Evolutionary conservation across 1,139 yeast genomes (phyloP).

Genomic region (Kodamaea fungicola): DNA sequence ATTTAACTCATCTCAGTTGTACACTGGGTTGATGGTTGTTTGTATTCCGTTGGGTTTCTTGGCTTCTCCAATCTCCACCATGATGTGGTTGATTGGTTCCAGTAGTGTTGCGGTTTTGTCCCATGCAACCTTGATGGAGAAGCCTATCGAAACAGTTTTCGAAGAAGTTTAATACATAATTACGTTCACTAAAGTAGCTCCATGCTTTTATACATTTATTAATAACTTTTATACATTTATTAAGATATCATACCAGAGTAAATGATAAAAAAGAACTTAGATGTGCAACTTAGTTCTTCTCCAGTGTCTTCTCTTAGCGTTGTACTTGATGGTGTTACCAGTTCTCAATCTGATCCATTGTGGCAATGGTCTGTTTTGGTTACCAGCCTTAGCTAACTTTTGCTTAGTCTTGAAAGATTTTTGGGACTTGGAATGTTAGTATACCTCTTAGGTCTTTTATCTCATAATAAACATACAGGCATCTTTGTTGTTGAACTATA

Average conservation of each 20-base stretch:
- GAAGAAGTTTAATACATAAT: slow-evolving; percentile 55
- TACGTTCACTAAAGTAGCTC: not conserved
- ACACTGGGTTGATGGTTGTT: slow-evolving; percentile 76
- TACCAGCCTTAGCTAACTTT: slow-evolving; percentile 98
- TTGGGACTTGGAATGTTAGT: slow-evolving; percentile 63
- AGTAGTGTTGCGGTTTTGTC: slow-evolving; percentile 82
- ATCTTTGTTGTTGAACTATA: slow-evolving; percentile 17
- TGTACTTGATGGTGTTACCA: slow-evolving; percentile 96
- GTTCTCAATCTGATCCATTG: slow-evolving; percentile 99
- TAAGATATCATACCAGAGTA: slow-evolving; percentile 6
- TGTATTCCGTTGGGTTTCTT: slow-evolving; percentile 86
- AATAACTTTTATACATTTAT: slow-evolving; percentile 1
- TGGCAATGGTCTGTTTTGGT: slow-evolving; percentile 99
- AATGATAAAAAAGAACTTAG: slow-evolving; percentile 45
- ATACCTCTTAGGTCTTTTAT: slow-evolving; percentile 2
- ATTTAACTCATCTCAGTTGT: slow-evolving; percentile 77
- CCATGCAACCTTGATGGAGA: slow-evolving; percentile 93
- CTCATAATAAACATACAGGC: slow-evolving; percentile 23
- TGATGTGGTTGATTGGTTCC: slow-evolving; percentile 97
- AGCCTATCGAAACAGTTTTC: slow-evolving; percentile 95
- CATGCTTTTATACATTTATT: slow-evolving; percentile 5
- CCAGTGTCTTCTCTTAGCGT: slow-evolving; percentile 99
- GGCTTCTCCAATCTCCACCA: slow-evolving; percentile 90
- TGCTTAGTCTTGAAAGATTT: slow-evolving; percentile 98
- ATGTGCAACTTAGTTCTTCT: slow-evolving; percentile 99